phyloP scores from a whole-genome alignment of 2,329 filamentous ascomycete genomes.

The Uncinocarpus reesii region DNA sequence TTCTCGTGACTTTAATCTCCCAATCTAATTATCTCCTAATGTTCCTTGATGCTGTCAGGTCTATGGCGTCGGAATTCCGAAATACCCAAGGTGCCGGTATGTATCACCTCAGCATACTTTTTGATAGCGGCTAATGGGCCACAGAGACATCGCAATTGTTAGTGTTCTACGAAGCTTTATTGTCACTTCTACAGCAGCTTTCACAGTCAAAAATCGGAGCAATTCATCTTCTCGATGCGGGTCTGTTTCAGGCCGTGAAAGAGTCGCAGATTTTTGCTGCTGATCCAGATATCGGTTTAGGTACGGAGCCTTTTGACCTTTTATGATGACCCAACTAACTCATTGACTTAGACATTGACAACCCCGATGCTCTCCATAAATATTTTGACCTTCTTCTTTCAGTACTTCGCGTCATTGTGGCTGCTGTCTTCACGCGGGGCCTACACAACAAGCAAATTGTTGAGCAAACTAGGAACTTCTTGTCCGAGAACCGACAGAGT shows the following conservation, averaged over 20 bases:
- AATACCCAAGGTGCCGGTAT: constrained; percentile 49
- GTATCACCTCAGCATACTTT: constrained; percentile 19
- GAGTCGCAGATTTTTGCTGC: constrained; percentile 76
- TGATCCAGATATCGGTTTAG: constrained; percentile 83
- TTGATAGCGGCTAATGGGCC: constrained; percentile 1
- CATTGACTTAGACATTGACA: constrained; percentile 46
- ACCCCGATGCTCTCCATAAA: constrained; percentile 59
- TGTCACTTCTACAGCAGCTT: constrained; percentile 73
- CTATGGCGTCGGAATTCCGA: constrained; percentile 62
- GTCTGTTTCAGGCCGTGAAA: constrained; percentile 71
- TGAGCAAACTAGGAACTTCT: constrained; percentile 65
- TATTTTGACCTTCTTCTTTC: constrained; percentile 78
- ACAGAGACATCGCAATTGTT: constrained; percentile 47
- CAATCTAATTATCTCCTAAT: constrained; percentile 85
- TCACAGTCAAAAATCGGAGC: constrained; percentile 78
- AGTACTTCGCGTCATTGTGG: constrained; percentile 69
- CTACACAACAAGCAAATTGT: constrained; percentile 64
- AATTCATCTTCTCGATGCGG: constrained; percentile 75
- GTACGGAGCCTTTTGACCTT: constrained; percentile 30
- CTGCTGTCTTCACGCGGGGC: constrained; percentile 70
- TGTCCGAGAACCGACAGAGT: constrained; percentile 70
- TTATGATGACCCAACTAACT: constrained; percentile 4
- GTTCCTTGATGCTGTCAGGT: constrained; percentile 75
- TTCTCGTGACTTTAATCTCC: constrained; percentile 68
- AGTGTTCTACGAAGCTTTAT: constrained; percentile 59